Conservation (phyloP, 2,329 filamentous ascomycete genomes). For the Talaromyces sp. region DNA sequence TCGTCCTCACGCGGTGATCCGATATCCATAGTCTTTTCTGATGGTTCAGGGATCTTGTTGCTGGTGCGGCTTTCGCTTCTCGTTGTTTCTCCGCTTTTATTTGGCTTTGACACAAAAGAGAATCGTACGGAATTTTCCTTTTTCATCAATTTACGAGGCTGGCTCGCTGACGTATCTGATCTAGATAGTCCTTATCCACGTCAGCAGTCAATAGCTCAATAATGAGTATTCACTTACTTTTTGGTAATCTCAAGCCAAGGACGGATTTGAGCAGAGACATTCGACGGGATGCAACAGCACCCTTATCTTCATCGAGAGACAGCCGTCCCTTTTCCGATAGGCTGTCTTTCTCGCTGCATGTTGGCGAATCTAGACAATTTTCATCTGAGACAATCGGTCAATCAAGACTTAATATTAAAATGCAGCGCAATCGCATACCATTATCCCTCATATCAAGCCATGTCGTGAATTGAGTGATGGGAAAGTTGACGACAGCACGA, state of each 20-base stretch:
- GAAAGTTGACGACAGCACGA: conserved; percentile 15
- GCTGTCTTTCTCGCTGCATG: conserved; percentile 25
- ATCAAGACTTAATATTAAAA: not conserved
- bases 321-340: conserved; percentile 16
- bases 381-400: conserved; percentile 14
- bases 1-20: not conserved
- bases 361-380: conserved; percentile 17
- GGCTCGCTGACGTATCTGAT: conserved; percentile 23
- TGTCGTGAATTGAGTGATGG: conserved; percentile 15
- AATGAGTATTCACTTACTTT: conserved; percentile 21
- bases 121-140: conserved; percentile 30
- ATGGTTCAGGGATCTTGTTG: conserved; percentile 8
- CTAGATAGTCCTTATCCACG: conserved; percentile 24
- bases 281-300: conserved; percentile 23
- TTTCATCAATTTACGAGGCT: conserved; percentile 28
- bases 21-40: conserved; percentile 13
- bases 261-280: conserved; percentile 22
- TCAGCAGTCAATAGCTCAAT: not conserved
- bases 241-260: conserved; percentile 26
- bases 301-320: conserved; percentile 20
- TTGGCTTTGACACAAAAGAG: conserved; percentile 27
- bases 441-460: conserved; percentile 16
- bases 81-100: conserved; percentile 20
- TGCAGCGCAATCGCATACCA: conserved; percentile 11
- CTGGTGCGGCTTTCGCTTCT: conserved; percentile 19